Conservation (phyloP, 2,329 filamentous ascomycete species). For the Penicillium sp. region DNA sequence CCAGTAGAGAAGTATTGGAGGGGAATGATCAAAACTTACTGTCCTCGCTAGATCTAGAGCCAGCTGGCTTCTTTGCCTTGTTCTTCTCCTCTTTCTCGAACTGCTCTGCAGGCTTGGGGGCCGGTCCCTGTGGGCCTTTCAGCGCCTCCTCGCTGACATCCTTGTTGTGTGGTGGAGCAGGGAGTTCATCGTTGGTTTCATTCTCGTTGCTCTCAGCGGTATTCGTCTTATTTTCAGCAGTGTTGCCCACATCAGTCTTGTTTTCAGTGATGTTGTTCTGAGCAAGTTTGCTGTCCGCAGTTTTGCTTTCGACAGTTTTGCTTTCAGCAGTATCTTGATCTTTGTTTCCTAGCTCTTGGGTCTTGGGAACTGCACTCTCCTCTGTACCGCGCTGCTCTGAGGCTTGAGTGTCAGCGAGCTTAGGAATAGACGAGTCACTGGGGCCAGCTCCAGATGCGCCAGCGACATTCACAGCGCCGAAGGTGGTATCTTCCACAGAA, state of each 20-base stretch:
- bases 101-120: slow-evolving; percentile 25
- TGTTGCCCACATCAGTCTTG: not conserved
- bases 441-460: not conserved
- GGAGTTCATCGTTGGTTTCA: not conserved
- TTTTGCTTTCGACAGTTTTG: not conserved
- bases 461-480: not conserved
- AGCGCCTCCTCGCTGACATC: slow-evolving; percentile 30
- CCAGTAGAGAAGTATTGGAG: not conserved
- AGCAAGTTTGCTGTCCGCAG: not conserved
- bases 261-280: not conserved
- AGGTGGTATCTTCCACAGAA: not conserved
- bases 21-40: not conserved
- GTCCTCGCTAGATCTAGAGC: not conserved
- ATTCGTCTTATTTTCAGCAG: too few relatives aligned
- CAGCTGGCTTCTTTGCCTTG: not conserved
- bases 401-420: not conserved
- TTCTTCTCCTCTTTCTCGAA: slow-evolving; percentile 30
- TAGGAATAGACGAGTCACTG: not conserved
- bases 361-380: not conserved
- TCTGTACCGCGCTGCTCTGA: slow-evolving; percentile 17
- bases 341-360: not conserved
- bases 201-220: not conserved
- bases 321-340: not conserved
- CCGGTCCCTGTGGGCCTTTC: slow-evolving; percentile 27
- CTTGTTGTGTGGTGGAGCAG: not conserved